Base-by-base conservation (phyloP, 2,329 filamentous ascomycete species). In the Penicillium sp. region DNA sequence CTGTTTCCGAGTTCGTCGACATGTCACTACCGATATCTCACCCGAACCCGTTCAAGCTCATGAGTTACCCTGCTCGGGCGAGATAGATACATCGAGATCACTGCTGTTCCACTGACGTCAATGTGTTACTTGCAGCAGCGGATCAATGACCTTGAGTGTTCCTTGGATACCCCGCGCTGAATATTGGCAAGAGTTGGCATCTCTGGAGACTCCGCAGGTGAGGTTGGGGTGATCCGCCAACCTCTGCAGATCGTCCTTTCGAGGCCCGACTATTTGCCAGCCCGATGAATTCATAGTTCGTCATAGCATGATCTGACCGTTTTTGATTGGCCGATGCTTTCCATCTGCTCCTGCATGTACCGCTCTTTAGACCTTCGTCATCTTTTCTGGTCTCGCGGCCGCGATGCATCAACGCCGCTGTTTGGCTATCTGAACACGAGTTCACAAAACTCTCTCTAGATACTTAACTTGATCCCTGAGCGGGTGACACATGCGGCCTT, bases 201-300 rank as follows among this genome's bases (percentile, higher is more conserved):
- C 32, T 37, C 32, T 27, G 44, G 33, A 27, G n/a, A 37, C 27
- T 26, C 46, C 20, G 27, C 27, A 15, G 13, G 4, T 21, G 27
- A 34, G 34, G 6, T 7, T 27, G 27, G 15, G 15, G 18, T 17
- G n/a, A n/a, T 18, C 30, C 13, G 9, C 47, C 32, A 41, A 36
- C 47, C 44, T 49, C 27, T 18, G 36, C 30, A 52, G 52, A 55
- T 55, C 52, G 29, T 48, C 17, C 24, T 43, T 20, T 27, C 43
- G 1, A 15, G 15, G 5, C 32, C 43, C 30, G 21, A 36, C 30
- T 26, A 36, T 13, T 24, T 20, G 15, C 5, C n/a, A 26, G 24
- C 43, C 15, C 9, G n/a, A 41, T 29, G n/a, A 40, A 15, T 33
- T 26, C 41, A 33, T 8, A 20, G 15, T 20, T 7, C 55, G 53